Percentiles rank a stretch among this genome's conserved stretches.
Evolutionary conservation across 2,329 filamentous ascomycete genomes (phyloP).

Genomic region (Beauveria sp.): DNA sequence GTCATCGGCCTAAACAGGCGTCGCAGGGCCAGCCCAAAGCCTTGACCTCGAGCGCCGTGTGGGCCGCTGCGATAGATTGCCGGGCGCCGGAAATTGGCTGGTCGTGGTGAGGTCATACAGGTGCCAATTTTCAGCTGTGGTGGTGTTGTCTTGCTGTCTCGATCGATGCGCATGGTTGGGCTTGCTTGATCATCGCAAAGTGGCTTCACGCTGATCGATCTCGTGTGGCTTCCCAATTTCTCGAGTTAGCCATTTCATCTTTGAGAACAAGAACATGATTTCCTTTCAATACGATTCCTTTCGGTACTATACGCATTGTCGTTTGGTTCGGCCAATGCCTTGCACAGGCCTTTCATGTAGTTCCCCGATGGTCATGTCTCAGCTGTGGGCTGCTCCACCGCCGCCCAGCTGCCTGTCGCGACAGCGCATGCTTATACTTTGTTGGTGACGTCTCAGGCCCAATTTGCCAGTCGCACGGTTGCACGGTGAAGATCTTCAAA

Average conservation of each 20-base stretch:
- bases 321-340: neutral
- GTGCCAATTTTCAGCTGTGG: conserved; percentile 6
- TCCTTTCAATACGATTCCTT: too few relatives aligned
- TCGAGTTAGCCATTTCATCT: neutral
- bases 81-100: conserved; percentile 10
- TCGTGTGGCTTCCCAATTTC: neutral
- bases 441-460: neutral
- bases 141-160: neutral
- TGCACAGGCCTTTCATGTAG: neutral
- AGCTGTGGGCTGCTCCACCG: neutral
- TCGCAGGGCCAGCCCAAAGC: neutral
- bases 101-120: conserved; percentile 9
- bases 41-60: neutral
- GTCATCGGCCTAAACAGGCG: neutral
- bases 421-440: neutral
- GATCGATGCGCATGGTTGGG: neutral
- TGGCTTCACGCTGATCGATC: neutral
- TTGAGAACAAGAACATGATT: neutral
- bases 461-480: neutral
- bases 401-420: neutral
- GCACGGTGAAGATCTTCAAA: neutral
- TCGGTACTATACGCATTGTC: neutral
- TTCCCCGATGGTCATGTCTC: neutral
- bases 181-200: neutral
- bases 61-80: conserved; percentile 7